Evolutionary conservation across 306 rosid species (phyloP).

Genomic region (Prunus fruticosa): DNA sequence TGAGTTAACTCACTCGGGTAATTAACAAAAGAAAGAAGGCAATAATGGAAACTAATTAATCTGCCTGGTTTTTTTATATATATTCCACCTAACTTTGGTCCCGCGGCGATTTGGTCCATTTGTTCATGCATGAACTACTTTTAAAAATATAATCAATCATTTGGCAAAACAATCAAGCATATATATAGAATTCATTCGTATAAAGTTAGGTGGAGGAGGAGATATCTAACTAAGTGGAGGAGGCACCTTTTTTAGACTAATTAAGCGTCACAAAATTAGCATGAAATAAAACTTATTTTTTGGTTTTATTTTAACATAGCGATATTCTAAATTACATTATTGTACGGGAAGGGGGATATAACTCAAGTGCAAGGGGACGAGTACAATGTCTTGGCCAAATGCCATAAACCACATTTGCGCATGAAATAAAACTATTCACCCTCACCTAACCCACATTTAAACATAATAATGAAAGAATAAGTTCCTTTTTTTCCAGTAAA

Average conservation of each 20-base stretch:
- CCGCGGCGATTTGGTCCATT: background rate
- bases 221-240: background rate
- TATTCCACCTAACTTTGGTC: no score
- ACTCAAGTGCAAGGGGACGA: no score
- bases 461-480: no score
- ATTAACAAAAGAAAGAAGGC: no score
- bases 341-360: no score
- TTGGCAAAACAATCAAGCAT: background rate
- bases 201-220: background rate
- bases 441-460: background rate
- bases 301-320: fast-evolving
- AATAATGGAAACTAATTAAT: background rate
- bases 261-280: no score
- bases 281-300: no score
- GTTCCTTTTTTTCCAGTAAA: no score
- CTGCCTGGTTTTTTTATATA: background rate
- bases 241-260: background rate
- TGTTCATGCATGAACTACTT: background rate
- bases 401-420: no score
- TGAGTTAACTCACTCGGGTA: no score
- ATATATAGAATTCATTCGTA: background rate
- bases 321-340: no score
- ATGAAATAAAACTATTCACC: background rate
- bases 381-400: no score
- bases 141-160: background rate